phyloP scores from a whole-genome alignment of 176 grass and related monocot species.

The Carex scoparia region DNA sequence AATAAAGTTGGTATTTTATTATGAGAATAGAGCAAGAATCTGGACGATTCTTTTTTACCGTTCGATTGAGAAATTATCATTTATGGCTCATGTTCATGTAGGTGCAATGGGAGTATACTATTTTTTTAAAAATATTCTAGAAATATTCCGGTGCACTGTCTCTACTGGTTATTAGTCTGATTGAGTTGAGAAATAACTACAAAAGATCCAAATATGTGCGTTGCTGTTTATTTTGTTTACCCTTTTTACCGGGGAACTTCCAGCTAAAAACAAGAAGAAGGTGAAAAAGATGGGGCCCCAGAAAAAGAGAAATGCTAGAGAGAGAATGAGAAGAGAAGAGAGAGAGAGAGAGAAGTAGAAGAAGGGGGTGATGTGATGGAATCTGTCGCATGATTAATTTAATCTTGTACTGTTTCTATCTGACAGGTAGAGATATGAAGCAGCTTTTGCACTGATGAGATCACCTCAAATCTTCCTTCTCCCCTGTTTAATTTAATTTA shows the following conservation, averaged over 20 bases:
- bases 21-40: too few species aligned
- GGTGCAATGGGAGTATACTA: background rate
- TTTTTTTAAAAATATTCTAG: background rate
- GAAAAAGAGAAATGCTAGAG: constrained; percentile 26
- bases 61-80: background rate
- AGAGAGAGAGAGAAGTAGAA: background rate
- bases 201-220: constrained; percentile 25
- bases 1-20: too few species aligned
- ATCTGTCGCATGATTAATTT: constrained; percentile 42
- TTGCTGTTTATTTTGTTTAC: constrained; percentile 17
- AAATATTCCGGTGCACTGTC: background rate
- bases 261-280: constrained; percentile 9
- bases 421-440: constrained; percentile 38
- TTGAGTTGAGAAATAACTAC: constrained; percentile 5
- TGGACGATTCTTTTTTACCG: too few species aligned
- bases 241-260: constrained; percentile 14
- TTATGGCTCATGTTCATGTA: background rate
- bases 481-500: too few species aligned
- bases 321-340: background rate
- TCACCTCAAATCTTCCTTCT: constrained; percentile 17
- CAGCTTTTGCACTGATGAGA: constrained; percentile 28
- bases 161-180: background rate
- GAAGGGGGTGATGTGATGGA: constrained; percentile 27
- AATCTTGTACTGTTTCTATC: constrained; percentile 37
- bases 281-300: constrained; percentile 20